phyloP scores from a whole-genome alignment of 1,139 yeast genomes.

The Pichia sp. region DNA sequence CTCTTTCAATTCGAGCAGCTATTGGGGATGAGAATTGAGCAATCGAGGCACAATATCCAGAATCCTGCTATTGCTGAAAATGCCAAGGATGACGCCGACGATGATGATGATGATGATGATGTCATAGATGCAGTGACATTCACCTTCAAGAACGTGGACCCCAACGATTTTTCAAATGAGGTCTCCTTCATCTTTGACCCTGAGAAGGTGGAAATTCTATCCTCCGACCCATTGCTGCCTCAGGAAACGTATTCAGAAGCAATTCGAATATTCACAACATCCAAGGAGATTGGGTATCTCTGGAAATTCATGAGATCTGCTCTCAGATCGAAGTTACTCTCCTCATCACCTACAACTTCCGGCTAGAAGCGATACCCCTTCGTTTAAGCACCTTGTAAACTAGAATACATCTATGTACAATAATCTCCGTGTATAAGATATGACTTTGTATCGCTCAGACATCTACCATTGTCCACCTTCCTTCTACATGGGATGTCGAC shows the following conservation, averaged over 20 bases:
- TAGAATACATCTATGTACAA: too few species aligned
- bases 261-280: constrained; percentile 29
- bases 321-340: constrained; percentile 2
- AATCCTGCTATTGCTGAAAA: background rate
- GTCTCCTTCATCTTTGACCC: constrained; percentile 37
- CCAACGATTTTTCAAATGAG: constrained; percentile 36
- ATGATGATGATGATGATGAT: constrained; percentile 21
- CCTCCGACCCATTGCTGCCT: constrained; percentile 30
- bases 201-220: constrained; percentile 30
- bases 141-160: constrained; percentile 41
- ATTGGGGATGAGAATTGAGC: constrained; percentile 39
- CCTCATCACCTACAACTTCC: background rate
- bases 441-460: too few species aligned
- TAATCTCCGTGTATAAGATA: too few species aligned
- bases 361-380: too few species aligned
- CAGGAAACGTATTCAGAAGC: constrained; percentile 10
- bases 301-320: constrained; percentile 33
- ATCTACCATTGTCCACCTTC: too few species aligned
- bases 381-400: too few species aligned
- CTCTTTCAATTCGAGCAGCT: constrained; percentile 38
- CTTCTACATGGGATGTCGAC: too few species aligned
- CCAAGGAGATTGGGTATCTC: constrained; percentile 37
- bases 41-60: background rate
- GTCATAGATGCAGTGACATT: constrained; percentile 31
- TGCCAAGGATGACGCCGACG: background rate